Base-by-base conservation (phyloP, 176 grass and related monocot genomes). In the Triticum turgidum region DNA sequence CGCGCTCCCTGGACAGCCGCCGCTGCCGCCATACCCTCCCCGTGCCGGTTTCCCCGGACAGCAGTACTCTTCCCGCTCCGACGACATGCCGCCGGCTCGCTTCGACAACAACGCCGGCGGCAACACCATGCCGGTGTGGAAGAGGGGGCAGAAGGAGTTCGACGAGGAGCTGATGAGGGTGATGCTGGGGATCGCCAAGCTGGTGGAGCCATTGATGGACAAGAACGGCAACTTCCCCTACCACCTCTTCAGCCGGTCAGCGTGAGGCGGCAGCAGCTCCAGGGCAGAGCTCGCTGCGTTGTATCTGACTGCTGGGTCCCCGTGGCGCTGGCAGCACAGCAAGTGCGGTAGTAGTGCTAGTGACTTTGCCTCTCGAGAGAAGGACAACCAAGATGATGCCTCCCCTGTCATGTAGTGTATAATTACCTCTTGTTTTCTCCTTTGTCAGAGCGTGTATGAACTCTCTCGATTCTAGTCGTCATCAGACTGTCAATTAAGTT, bases 211-310 rank as follows among this genome's bases (percentile, higher is more conserved):
- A 83, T 65, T 91, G 21, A 87, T 41, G 47, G 89, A 91, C 81
- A 87, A 84, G 85, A 84, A 87, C 69, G 89, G 89, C 76, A 69
- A 62, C 85, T 91, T 91, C 85, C 89, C 89, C 41, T 91, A 87
- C 81, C 89, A 91, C 81, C 85, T 91, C 37, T 91, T 91, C 80
- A 47, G 73, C 45, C 35, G 68, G 18, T 22, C 35, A 2, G 27
- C 51, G 33, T 87, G 80, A 83, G 35, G 47, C n/a, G 3, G 17
- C 45, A 13, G 80, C 73, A 29, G 74, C 80, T 38, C 5, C 20
- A 47, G 5, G 61, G 44, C 54, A 9, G 37, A 9, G 74, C 25
- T 32, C 15, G 25, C 49, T 67, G 62, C 27, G 15, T 66, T 78
- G 83, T 72, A 63, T 78, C 72, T 35, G 82, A 65, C 71, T 65